Percentiles rank a stretch among this genome's conserved stretches.
Evolutionary conservation across 306 rosid species (phyloP).

Genomic region (Astragalus membranaceus): DNA sequence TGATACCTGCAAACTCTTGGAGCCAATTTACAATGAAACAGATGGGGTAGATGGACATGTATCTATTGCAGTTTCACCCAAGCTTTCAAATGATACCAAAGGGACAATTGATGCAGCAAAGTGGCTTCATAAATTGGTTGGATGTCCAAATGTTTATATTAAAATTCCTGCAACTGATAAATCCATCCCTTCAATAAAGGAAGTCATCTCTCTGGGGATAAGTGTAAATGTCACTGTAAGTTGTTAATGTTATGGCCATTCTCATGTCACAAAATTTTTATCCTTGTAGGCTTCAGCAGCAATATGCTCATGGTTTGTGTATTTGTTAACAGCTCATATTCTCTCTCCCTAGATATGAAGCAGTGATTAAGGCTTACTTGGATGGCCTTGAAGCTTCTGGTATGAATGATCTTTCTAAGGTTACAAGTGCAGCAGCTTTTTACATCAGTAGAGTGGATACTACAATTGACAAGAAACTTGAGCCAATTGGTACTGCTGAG

Average conservation of each 20-base stretch:
- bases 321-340: slow-evolving; percentile 67
- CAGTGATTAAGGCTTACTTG: slow-evolving; percentile 77
- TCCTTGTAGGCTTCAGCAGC: not conserved
- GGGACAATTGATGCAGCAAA: slow-evolving; percentile 80
- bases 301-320: slow-evolving; percentile 8
- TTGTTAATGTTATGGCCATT: slow-evolving; percentile 7
- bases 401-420: slow-evolving; percentile 63
- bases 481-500: slow-evolving; percentile 63
- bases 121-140: slow-evolving; percentile 74
- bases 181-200: slow-evolving; percentile 73
- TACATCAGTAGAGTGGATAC: slow-evolving; percentile 88
- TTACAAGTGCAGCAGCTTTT: slow-evolving; percentile 87
- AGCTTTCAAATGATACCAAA: slow-evolving; percentile 67
- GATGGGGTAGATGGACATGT: slow-evolving; percentile 79
- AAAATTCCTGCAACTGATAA: slow-evolving; percentile 87
- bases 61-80: slow-evolving; percentile 76
- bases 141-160: slow-evolving; percentile 62
- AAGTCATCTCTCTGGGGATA: slow-evolving; percentile 74
- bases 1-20: slow-evolving; percentile 83
- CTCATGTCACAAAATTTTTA: not conserved
- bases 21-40: slow-evolving; percentile 59
- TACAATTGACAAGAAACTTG: slow-evolving; percentile 66
- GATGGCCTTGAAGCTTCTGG: slow-evolving; percentile 89
- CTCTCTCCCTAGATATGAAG: slow-evolving; percentile 72
- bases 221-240: slow-evolving; percentile 94